Percentiles rank a stretch among this genome's conserved stretches.
Evolutionary conservation across 768 basidiomycete genomes (phyloP).

Genomic region (Kondoa malvinella): DNA sequence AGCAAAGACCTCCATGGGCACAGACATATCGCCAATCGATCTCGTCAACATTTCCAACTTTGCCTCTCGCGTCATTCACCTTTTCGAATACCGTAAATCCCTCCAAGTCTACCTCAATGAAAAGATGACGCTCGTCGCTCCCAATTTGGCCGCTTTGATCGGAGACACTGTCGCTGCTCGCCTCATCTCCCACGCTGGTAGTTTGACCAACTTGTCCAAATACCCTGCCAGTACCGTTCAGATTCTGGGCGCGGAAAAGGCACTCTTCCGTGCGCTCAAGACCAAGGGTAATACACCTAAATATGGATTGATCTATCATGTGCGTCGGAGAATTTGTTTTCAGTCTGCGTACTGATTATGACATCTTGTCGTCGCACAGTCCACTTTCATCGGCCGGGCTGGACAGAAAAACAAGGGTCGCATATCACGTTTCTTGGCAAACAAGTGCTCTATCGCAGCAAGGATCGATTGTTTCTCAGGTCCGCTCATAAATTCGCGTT

Average conservation of each 20-base stretch:
- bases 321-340: neutral
- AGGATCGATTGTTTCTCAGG: slow-evolving; percentile 90
- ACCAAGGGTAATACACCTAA: slow-evolving; percentile 96
- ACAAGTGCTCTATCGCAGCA: slow-evolving; percentile 94
- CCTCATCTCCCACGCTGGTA: slow-evolving; percentile 75
- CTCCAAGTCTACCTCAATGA: slow-evolving; percentile 72
- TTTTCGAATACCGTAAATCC: slow-evolving; percentile 84
- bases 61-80: slow-evolving; percentile 71
- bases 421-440: slow-evolving; percentile 95
- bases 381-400: slow-evolving; percentile 81
- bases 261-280: slow-evolving; percentile 88
- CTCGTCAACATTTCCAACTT: slow-evolving; percentile 90
- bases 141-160: slow-evolving; percentile 73
- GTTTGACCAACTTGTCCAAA: slow-evolving; percentile 89
- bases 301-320: slow-evolving; percentile 93
- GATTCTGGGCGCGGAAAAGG: slow-evolving; percentile 95
- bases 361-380: slow-evolving; percentile 7
- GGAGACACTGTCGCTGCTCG: slow-evolving; percentile 62
- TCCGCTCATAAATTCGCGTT: slow-evolving; percentile 30
- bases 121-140: slow-evolving; percentile 96
- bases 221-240: slow-evolving; percentile 97
- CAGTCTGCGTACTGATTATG: neutral
- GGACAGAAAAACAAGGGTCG: slow-evolving; percentile 89
- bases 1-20: slow-evolving; percentile 84
- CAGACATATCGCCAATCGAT: slow-evolving; percentile 74